phyloP scores from a whole-genome alignment of 2,329 filamentous ascomycete genomes.

The Stemphylium lycopersici region DNA sequence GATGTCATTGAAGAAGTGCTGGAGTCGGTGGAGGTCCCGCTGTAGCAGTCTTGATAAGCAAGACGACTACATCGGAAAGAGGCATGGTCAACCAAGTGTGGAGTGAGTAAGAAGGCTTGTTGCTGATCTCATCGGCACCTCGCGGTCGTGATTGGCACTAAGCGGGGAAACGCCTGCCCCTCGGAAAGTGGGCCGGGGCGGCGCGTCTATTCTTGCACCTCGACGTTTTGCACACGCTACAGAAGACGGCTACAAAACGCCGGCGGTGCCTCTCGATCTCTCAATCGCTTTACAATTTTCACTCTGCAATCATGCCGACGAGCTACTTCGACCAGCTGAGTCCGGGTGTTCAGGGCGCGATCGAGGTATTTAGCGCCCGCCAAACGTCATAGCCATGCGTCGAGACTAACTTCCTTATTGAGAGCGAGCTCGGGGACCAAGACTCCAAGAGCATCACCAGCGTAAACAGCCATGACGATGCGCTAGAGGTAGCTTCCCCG shows the following conservation, averaged over 20 bases:
- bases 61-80: not conserved
- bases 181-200: slow-evolving; percentile 16
- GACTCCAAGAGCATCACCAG: slow-evolving; percentile 37
- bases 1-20: slow-evolving; percentile 65
- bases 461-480: slow-evolving; percentile 46
- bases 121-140: slow-evolving; percentile 32
- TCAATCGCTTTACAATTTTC: slow-evolving; percentile 6
- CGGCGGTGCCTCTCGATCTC: not conserved
- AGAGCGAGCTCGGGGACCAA: slow-evolving; percentile 37
- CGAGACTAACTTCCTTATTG: slow-evolving; percentile 45
- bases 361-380: slow-evolving; percentile 33
- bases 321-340: slow-evolving; percentile 29
- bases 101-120: slow-evolving; percentile 35
- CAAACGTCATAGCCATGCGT: slow-evolving; percentile 28
- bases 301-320: slow-evolving; percentile 22
- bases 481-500: slow-evolving; percentile 48
- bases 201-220: slow-evolving; percentile 15
- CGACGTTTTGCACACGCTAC: slow-evolving; percentile 5
- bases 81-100: slow-evolving; percentile 4
- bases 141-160: slow-evolving; percentile 24
- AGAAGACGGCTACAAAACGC: slow-evolving; percentile 10
- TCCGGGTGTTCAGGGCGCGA: slow-evolving; percentile 20
- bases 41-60: slow-evolving; percentile 42
- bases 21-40: slow-evolving; percentile 61
- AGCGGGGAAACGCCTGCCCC: slow-evolving; percentile 31